Evolutionary conservation across 2,329 filamentous ascomycete species (phyloP), one percentile per base, ranked within the genome.

Genomic region (Coniochaeta sp.): DNA sequence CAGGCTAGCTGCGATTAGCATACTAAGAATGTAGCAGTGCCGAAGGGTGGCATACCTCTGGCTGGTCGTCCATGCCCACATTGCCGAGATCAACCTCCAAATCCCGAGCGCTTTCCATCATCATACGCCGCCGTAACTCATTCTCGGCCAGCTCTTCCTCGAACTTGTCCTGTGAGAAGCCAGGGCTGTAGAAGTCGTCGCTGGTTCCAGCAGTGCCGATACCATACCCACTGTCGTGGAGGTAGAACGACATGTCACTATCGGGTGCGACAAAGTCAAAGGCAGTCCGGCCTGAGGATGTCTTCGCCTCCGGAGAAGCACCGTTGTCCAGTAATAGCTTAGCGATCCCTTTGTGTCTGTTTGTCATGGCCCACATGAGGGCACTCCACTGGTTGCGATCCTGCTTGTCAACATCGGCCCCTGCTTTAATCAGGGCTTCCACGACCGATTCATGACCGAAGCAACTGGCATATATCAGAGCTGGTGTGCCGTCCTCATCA

Each of bases 321-420:
- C 93, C 93, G 68, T 95, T 90, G 72, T 99, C 93, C 36, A 99
- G 83, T 17, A 99, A 79, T 12, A 92, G 81, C 74, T 98, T 98
- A 38, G 93, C 93, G 66, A 99, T 99, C 56, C 87, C 88, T 76
- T 98, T 98, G 76, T 99, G 95, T 61, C 93, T 81, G 74, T 99
- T 99, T 60, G 95, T 99, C 91, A 98, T 98, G 57, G 95, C 93
- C 95, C 95, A 99, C 93, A 99, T 99, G 63, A 99, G 81, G 16
- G 95, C 90, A 69, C 91, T 98, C 95, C 95, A 99, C 70, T 96
- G 89, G 71, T 98, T 98, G 64, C 89, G 90, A 72, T 99, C 95
- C 74, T 98, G 93, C 68, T 89, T 89, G 76, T 99, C 92, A 58
- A 98, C 92, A 68, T 91, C 85, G 43, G 89, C 93, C 26, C 93